phyloP scores from a whole-genome alignment of 139 green algal genomes.

The Tetratostichococcus sp. region DNA sequence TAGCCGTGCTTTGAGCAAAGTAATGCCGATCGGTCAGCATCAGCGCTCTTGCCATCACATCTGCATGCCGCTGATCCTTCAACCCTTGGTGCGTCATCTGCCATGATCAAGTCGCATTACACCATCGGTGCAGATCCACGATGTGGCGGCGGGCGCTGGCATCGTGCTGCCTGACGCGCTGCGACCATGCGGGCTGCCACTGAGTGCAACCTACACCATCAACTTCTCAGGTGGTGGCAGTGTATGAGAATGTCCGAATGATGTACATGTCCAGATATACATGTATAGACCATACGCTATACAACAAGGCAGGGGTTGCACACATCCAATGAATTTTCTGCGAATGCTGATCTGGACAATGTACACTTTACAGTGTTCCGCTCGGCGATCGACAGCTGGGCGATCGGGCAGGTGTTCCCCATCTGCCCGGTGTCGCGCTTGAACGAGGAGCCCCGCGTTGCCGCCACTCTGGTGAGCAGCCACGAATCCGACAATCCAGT shows the following conservation, averaged over 20 bases:
- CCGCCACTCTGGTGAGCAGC: slow-evolving; percentile 36
- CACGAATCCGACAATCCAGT: no score
- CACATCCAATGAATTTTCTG: no score
- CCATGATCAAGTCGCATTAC: no score
- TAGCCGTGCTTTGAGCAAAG: no score
- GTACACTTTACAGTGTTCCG: slow-evolving; percentile 54
- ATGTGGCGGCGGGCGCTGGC: slow-evolving; percentile 10
- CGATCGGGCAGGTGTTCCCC: slow-evolving; percentile 68
- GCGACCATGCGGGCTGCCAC: slow-evolving; percentile 17
- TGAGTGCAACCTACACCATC: slow-evolving; percentile 23
- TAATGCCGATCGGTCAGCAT: no score
- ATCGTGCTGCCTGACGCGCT: slow-evolving; percentile 31
- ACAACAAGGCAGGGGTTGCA: no score
- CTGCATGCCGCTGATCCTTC: no score
- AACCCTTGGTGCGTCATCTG: no score
- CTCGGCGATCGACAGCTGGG: slow-evolving; percentile 58
- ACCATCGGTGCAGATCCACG: slow-evolving; percentile 13
- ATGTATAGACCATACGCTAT: no score
- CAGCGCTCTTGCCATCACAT: no score
- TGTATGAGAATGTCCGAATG: neutral
- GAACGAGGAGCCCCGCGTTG: slow-evolving; percentile 40
- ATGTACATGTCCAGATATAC: no score
- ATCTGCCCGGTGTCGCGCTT: slow-evolving; percentile 58
- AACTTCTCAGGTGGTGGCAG: slow-evolving; percentile 11
- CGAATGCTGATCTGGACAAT: neutral